These are phyloP conservation scores for Venturia aucupariae DNA, from an alignment of 2,329 filamentous ascomycete species.

Conservation along the genomic window DNA sequence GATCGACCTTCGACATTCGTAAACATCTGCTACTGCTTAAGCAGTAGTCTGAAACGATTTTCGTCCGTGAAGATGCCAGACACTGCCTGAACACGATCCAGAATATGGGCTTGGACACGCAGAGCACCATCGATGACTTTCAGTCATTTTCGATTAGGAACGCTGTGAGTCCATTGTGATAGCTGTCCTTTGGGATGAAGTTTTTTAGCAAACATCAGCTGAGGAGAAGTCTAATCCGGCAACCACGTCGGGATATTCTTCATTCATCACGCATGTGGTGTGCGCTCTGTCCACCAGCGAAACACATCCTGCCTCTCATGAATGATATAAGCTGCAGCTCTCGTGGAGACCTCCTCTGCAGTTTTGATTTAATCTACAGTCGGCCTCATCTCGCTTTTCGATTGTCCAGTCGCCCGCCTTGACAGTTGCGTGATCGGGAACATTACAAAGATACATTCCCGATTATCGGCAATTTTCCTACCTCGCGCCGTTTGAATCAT, in stretches of 20 bases:
- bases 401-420: neutral
- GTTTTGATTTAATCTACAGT: neutral
- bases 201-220: neutral
- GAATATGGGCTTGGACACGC: neutral
- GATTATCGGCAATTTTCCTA: neutral
- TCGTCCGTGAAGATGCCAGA: slow-evolving; percentile 8
- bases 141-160: neutral
- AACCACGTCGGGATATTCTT: slow-evolving; percentile 2
- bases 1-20: neutral
- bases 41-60: slow-evolving; percentile 3
- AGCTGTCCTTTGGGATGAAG: neutral
- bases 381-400: neutral
- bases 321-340: slow-evolving; percentile 1
- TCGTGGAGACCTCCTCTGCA: neutral
- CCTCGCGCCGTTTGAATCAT: slow-evolving; percentile 8
- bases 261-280: neutral
- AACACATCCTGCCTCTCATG: slow-evolving; percentile 6
- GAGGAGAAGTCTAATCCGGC: slow-evolving; percentile 3
- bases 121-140: neutral
- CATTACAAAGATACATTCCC: slow-evolving; percentile 7
- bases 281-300: slow-evolving; percentile 7
- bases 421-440: neutral
- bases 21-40: neutral
- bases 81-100: slow-evolving; percentile 2
- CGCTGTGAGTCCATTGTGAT: neutral